Base-by-base conservation (phyloP, 2,329 filamentous ascomycete species). In the Cryphonectria parasitica region DNA sequence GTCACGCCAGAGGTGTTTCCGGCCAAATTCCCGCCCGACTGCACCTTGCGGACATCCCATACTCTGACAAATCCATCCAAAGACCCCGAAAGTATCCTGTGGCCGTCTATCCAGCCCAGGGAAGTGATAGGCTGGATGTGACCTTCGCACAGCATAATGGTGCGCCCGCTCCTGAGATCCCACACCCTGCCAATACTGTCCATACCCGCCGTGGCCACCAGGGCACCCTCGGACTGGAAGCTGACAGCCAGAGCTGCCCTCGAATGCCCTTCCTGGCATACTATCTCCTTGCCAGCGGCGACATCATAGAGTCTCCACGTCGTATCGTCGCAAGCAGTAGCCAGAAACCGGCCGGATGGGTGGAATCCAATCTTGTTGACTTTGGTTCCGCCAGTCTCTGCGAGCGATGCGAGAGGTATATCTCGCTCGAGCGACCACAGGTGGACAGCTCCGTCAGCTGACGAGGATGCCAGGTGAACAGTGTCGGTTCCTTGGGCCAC, bases 241-340 rank as follows among this genome's bases (percentile, higher is more conserved):
- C 90, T 90, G 66, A 98, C 88, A 0, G 94, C 88, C 77, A 96
- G 98, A 17, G 98, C 96, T 73, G 97, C 96, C 69, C 95, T 90
- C 13, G 94, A 97, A 79, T 99, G 96, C 0, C 96, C 96, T 82
- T 98, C 95, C 80, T 99, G 96, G 0, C 97, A 85, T 1, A 97
- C 85, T 1, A 98, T 82, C 78, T 98, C 95, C 2, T 91, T 91
- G 0, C 90, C 93, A 0, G 92, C 96, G 75, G 93, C 90, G 0
- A 98, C 89, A 78, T 98, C 95, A 95, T 96, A 99, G 45, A 99
- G 84, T 61, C 95, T 90, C 96, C 96, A 99, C 0, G 96, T 97
- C 2, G 94, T 97, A 78, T 99, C 96, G 77, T 96, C 96, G 0
- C 94, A 97, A 8, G 96, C 96, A 0, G 95, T 97, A 6, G 95